Base-by-base conservation (phyloP, 163 green algal species). In the Trebouxiophyceae sp. region DNA sequence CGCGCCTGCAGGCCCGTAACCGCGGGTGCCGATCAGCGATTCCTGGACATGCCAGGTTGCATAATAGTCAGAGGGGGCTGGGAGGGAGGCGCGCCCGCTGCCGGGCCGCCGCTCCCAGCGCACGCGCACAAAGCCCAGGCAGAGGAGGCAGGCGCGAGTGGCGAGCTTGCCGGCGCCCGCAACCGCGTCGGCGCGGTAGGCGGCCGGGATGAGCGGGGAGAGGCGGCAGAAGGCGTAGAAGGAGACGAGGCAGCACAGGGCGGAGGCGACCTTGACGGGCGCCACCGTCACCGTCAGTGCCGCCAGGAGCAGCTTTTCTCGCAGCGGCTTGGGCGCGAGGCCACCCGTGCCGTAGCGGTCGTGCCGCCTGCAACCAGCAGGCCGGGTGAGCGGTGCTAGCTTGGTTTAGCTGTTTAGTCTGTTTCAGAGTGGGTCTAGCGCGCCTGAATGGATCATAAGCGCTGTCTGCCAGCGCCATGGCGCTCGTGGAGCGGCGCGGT, bases 151-250 rank as follows among this genome's bases (percentile, higher is more conserved):
- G 2, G 33, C 26, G 22, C 75, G 45, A 65, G 71, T 77, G 68
- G 57, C 61, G 16, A 78, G 2, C 74, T 57, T 57, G 47, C 47
- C 47, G 23, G 47, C 47, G 5, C 12, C 47, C 8, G 47, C 19
- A 12, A 57, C 34, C 20, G 27, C 50, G 2, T 62, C 45, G 2
- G 54, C 57, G 4, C 72, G 59, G 24, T 65, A 46, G 30, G 20
- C 44, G 8, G 30, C 20, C 1, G 79, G 79, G 26, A 86, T 45
- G 28, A 79, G 24, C 12, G 45, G 57, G 16, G 70, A 57, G 22
- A 81, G 4, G 3, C 67, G 73, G 44, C 73, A 77, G 45, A 70
- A 66, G 24, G 75, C 26, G 61, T 75, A 86, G 65, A 76, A 86
- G 12, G 54, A 62, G 20, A 81, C 32, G 24, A 86, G 46, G 33